Evolutionary conservation across 2,329 filamentous ascomycete species (phyloP), one percentile per base, ranked within the genome.

Genomic region (Cladobotryum protrusum): DNA sequence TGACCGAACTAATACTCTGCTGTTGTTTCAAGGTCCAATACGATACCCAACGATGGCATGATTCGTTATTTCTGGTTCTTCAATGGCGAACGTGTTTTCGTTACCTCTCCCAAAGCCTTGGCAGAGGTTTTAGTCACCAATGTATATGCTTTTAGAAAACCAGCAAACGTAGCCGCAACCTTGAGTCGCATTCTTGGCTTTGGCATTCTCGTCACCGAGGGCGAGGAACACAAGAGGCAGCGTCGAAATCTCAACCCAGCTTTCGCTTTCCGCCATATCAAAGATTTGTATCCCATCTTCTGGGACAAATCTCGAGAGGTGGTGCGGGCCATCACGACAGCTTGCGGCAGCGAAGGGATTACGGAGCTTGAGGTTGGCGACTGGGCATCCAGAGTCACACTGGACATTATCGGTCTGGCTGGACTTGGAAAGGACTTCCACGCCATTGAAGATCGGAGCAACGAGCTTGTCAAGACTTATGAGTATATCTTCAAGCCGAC

Each of bases 221-320:
- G 91, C n/a, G 87, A 95, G 12, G 87, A 91, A 60, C 92, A 96
- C 67, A 93, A 86, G 70, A 72, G 80, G 59, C 87, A 90, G 70
- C 79, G 91, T 43, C 90, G 87, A 64, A 83, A 85, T 51, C 78
- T 95, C 15, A 81, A 85, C 70, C 89, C 89, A 0, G 87, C 89
- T 2, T 96, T 96, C 65, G 77, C 83, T n/a, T 95, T 89, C 62
- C 80, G 89, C 18, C 87, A 95, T 60, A 75, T 95, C 64, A 95
- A 93, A 63, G 79, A 92, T 52, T 71, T 96, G 13, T 93, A 95
- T 59, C 85, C 89, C 0, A 71, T 86, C 5, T 95, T 96, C 67
- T 96, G 89, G 89, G 60, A 69, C 17, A 95, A 95, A 68, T 79
- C 84, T 1, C 67, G 77, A 7, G 84, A 92, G 63, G 78, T 85